A percentile compares a stretch with the other conserved stretches of the same genome.
Conservation (phyloP, 2,329 filamentous ascomycete genomes). For the Cladosporium sp. region DNA sequence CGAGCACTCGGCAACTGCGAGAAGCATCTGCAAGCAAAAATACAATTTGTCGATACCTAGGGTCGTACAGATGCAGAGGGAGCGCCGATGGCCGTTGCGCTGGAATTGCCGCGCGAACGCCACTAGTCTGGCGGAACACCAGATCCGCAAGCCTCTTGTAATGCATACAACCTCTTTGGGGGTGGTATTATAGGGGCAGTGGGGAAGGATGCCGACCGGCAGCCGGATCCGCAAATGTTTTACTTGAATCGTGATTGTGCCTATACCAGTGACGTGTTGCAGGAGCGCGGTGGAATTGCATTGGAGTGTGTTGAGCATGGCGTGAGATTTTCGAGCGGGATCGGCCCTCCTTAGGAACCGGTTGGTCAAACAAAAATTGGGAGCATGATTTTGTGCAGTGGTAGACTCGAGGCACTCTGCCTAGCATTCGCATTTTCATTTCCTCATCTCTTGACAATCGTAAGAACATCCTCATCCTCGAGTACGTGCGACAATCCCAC, state of each 20-base stretch:
- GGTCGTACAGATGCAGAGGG: conserved; percentile 6
- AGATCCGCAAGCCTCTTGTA: not conserved
- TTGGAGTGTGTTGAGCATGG: not conserved
- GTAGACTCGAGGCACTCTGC: not conserved
- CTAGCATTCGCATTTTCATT: not conserved
- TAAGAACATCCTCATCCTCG: conserved; percentile 88
- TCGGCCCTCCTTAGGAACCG: not conserved
- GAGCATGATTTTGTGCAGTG: not conserved
- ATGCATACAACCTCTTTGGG: not conserved
- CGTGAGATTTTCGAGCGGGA: not conserved
- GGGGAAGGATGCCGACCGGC: not conserved
- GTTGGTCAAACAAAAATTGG: not conserved
- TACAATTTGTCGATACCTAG: not conserved
- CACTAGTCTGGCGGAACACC: not conserved
- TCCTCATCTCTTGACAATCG: conserved; percentile 37
- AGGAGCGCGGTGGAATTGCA: not conserved
- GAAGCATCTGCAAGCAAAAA: not conserved
- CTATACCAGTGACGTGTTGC: not conserved
- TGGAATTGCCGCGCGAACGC: not conserved
- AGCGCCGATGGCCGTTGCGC: conserved; percentile 2
- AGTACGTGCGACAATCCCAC: conserved; percentile 90
- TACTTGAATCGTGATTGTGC: not conserved
- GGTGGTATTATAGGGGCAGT: not conserved
- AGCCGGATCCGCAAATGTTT: not conserved
- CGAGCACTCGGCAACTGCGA: not conserved